Conservation (phyloP, 805 yeast species). For the Candida schatavii region DNA sequence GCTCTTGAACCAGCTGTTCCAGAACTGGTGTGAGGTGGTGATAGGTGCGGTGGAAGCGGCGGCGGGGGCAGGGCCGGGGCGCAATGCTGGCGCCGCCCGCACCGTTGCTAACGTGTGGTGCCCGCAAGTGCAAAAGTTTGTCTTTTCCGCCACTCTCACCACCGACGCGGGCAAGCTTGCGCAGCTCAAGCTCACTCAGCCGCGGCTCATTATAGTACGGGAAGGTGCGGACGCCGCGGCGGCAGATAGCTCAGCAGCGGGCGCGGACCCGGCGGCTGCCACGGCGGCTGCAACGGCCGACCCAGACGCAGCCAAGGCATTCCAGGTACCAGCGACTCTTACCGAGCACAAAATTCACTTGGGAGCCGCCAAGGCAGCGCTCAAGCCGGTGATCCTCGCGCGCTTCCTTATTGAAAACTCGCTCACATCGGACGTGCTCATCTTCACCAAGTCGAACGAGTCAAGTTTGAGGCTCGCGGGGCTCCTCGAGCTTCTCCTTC, state of each 20-base stretch:
- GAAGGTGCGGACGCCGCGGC: slow-evolving; percentile 27
- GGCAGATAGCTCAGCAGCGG: slow-evolving; percentile 12
- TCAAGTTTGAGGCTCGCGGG: slow-evolving; percentile 77
- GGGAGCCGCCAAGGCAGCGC: slow-evolving; percentile 35
- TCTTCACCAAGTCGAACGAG: slow-evolving; percentile 81
- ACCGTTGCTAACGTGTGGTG: slow-evolving; percentile 32
- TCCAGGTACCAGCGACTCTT: slow-evolving; percentile 56
- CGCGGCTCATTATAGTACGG: slow-evolving; percentile 74
- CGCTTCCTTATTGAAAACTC: slow-evolving; percentile 43
- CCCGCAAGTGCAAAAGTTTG: slow-evolving; percentile 53
- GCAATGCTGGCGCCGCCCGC: background rate
- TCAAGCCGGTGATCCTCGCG: slow-evolving; percentile 74
- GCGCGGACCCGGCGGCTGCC: no score
- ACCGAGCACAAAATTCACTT: slow-evolving; percentile 43
- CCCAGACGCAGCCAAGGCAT: slow-evolving; percentile 45
- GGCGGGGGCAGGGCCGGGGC: background rate
- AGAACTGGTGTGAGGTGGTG: slow-evolving; percentile 79
- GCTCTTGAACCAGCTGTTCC: slow-evolving; percentile 82
- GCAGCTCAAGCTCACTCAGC: slow-evolving; percentile 63
- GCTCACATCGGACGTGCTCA: slow-evolving; percentile 42
- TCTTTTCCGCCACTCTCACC: slow-evolving; percentile 91
- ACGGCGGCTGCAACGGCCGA: background rate
- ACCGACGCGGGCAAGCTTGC: slow-evolving; percentile 88
- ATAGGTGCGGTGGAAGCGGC: slow-evolving; percentile 31
- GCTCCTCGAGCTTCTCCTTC: slow-evolving; percentile 46